These are phyloP conservation scores for Dictyostelium purpureum DNA, from an alignment of 78 protist species.

Conservation along the genomic window DNA sequence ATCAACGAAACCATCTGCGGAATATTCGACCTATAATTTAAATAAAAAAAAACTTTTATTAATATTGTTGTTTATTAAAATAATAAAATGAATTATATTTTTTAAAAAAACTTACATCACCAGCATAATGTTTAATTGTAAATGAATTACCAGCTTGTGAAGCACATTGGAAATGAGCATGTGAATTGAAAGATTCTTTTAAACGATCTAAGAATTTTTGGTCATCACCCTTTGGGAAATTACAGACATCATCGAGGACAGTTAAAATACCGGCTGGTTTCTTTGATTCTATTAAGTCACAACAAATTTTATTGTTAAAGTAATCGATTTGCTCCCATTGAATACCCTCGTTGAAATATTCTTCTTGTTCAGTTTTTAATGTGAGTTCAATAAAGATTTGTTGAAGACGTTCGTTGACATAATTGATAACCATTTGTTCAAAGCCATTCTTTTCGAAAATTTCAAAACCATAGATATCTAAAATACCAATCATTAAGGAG, in stretches of 20 bases:
- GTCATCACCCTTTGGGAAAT: conserved; percentile 88
- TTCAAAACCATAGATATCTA: conserved; percentile 98
- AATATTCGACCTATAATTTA: conserved; percentile 72
- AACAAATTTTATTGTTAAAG: conserved; percentile 91
- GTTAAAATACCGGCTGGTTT: conserved; percentile 82
- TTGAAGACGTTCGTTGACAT: conserved; percentile 97
- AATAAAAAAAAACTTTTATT: background rate
- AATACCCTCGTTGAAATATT: conserved; percentile 93
- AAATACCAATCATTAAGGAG: conserved; percentile 86
- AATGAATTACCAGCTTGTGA: conserved; percentile 17
- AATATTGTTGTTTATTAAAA: background rate
- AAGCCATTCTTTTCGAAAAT: conserved; percentile 93
- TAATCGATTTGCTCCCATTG: conserved; percentile 89
- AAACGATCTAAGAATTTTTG: conserved; percentile 79
- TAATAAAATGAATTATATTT: background rate
- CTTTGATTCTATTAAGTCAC: conserved; percentile 87
- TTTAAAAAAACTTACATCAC: conserved; percentile 84
- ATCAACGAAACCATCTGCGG: conserved; percentile 82
- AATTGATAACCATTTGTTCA: conserved; percentile 97
- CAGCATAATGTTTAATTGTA: conserved; percentile 95
- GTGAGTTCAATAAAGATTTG: conserved; percentile 96
- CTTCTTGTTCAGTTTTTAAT: conserved; percentile 94
- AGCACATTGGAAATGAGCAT: conserved; percentile 55
- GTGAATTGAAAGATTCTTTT: conserved; percentile 2
- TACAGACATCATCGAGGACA: conserved; percentile 91